Base-by-base conservation (phyloP, 352 stramenopile species). In the Plasmopara viticola region DNA sequence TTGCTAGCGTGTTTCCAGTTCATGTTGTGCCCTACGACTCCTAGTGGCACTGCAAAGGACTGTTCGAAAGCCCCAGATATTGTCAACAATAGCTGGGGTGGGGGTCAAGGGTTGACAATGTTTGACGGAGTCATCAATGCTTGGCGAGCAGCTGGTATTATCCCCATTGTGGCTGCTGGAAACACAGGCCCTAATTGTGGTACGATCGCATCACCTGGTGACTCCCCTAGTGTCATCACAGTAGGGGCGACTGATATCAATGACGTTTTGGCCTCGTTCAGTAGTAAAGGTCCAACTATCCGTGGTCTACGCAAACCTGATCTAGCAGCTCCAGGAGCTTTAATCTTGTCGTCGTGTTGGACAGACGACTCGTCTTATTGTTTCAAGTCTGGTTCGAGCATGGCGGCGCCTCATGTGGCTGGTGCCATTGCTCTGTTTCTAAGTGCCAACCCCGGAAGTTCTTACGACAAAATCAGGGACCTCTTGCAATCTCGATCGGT, bases 81-180 rank as follows among this genome's bases (percentile, higher is more conserved):
- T 4, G 63, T 89, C 9, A 89, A 76, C 72, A 89, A 87, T 50
- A 86, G 73, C 51, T 89, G 78, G 78, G 76, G 74, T 28, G 74
- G 62, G 29, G 72, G 70, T 1, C 72, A 81, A 37, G 71, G 65
- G 0, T 39, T 78, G 5, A 60, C 61, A 2, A 72, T 60, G 17
- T 85, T 82, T 30, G 56, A 76, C 42, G 48, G 40, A 15, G 70
- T 78, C 3, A 70, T 86, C 14, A 64, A 66, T 6, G 62, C 64
- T 10, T 84, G 74, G 68, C 54, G 64, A 42, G 48, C 59, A 1
- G 70, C 68, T 2, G 72, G 74, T 1, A 88, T 86, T 40, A 83
- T 86, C 46, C 71, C 73, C 1, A 61, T 88, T 34, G 60, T 83
- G 14, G 71, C 78, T 0, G 70, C 64, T 15, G 78, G 78, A 31